A percentile compares a stretch with the other conserved stretches of the same genome.
These are phyloP conservation scores for Emergomyces pasteurianus DNA, from an alignment of 2,329 filamentous ascomycete species.

Conservation along the genomic window DNA sequence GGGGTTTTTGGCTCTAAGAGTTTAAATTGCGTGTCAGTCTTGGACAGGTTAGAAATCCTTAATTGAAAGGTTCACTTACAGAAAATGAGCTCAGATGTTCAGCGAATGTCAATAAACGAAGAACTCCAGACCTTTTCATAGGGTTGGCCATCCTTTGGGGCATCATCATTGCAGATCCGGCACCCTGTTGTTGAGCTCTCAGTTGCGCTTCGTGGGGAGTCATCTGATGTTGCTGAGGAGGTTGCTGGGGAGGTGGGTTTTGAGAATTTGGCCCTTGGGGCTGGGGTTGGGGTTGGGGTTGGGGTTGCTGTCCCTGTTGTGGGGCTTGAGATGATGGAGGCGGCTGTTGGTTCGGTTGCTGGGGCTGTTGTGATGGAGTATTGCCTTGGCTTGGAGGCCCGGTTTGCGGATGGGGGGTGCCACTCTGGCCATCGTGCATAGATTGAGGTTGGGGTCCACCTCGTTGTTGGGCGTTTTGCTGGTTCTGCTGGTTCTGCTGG, in stretches of 20 bases:
- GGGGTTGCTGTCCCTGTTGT: conserved; percentile 20
- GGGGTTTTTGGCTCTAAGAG: conserved; percentile 42
- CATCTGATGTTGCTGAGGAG: conserved; percentile 25
- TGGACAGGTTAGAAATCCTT: not conserved
- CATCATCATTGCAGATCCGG: conserved; percentile 26
- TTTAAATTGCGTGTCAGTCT: not conserved
- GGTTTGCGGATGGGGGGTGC: conserved; percentile 34
- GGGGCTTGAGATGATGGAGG: conserved; percentile 19
- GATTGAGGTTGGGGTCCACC: conserved; percentile 30
- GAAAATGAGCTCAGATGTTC: conserved; percentile 45
- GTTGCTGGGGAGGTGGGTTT: conserved; percentile 15
- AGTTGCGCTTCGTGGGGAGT: conserved; percentile 29
- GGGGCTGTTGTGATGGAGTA: conserved; percentile 24
- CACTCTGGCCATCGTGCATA: conserved; percentile 30
- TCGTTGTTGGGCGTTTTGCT: conserved; percentile 31
- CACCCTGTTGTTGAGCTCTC: conserved; percentile 30
- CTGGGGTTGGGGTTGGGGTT: conserved; percentile 21
- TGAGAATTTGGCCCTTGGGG: conserved; percentile 15
- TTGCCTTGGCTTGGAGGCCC: conserved; percentile 27
- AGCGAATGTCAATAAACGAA: conserved; percentile 45
- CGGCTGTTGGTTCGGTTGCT: conserved; percentile 19
- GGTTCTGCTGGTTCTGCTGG: conserved; percentile 24
- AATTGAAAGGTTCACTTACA: conserved; percentile 33
- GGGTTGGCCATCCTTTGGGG: conserved; percentile 22
- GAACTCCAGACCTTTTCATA: conserved; percentile 34